Evolutionary conservation across 2,329 filamentous ascomycete genomes (phyloP).

Genomic region (Juglanconis sp.): DNA sequence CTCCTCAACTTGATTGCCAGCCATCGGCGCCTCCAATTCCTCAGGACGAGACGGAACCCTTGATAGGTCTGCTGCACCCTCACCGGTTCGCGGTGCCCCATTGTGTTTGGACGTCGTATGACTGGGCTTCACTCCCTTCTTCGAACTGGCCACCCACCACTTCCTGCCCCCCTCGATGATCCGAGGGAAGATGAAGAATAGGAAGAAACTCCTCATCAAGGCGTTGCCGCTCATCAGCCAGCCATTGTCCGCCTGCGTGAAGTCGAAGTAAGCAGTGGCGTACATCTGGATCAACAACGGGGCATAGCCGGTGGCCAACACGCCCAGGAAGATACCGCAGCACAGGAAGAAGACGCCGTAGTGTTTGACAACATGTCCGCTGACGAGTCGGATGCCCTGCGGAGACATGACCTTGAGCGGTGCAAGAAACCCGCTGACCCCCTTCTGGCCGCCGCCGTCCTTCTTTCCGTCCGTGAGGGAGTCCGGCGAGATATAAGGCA

Average conservation of each 20-base stretch:
- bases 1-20: conserved; percentile 25
- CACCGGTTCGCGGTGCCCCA: neutral
- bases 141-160: conserved; percentile 35
- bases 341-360: conserved; percentile 61
- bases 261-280: conserved; percentile 48
- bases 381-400: conserved; percentile 45
- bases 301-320: conserved; percentile 64
- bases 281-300: conserved; percentile 58
- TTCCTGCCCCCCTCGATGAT: conserved; percentile 45
- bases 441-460: conserved; percentile 25
- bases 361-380: conserved; percentile 50
- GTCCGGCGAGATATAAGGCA: conserved; percentile 51
- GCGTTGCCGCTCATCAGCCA: conserved; percentile 52
- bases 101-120: conserved; percentile 23
- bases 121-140: conserved; percentile 33
- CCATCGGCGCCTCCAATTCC: conserved; percentile 38
- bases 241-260: conserved; percentile 48
- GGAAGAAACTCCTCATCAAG: conserved; percentile 47
- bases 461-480: conserved; percentile 32
- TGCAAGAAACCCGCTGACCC: conserved; percentile 55
- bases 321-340: conserved; percentile 61
- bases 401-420: conserved; percentile 59
- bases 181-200: conserved; percentile 47
- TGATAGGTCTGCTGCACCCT: conserved; percentile 3
- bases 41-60: conserved; percentile 36